A percentile compares a stretch with the other conserved stretches of the same genome.
Conservation (phyloP, 306 rosid genomes). For the Quercus dentata region DNA sequence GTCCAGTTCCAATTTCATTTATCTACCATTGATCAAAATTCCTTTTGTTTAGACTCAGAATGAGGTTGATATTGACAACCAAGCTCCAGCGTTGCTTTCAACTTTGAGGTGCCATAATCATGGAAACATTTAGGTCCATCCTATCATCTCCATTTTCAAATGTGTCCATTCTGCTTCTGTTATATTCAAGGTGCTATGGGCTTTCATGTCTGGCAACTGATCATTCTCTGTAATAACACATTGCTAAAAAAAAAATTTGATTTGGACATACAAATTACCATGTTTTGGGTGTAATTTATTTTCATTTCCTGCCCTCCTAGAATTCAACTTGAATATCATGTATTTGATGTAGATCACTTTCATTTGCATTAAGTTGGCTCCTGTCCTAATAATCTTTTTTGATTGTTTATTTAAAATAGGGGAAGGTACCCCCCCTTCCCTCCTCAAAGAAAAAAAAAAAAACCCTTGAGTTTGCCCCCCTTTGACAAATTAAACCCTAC, state of each 20-base stretch:
- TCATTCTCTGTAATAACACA: background rate
- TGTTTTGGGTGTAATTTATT: background rate
- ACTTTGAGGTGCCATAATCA: background rate
- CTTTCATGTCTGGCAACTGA: background rate
- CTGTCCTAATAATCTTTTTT: background rate
- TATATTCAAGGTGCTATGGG: background rate
- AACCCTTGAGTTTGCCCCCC: too few species aligned
- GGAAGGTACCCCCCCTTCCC: too few species aligned
- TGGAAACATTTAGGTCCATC: background rate
- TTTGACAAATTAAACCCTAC: too few species aligned
- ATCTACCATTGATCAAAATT: background rate
- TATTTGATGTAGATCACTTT: background rate
- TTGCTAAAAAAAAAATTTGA: background rate
- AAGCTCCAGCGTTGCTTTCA: background rate
- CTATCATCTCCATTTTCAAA: background rate
- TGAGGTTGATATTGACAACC: background rate
- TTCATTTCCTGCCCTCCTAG: background rate
- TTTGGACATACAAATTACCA: background rate
- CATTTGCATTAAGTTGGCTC: background rate
- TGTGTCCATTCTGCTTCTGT: background rate
- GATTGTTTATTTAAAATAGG: background rate
- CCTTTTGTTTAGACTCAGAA: background rate
- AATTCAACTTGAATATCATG: background rate
- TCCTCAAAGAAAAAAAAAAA: too few species aligned
- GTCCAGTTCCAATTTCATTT: background rate